Base-by-base conservation (phyloP, 768 basidiomycete genomes). In the Ramaria sp. region DNA sequence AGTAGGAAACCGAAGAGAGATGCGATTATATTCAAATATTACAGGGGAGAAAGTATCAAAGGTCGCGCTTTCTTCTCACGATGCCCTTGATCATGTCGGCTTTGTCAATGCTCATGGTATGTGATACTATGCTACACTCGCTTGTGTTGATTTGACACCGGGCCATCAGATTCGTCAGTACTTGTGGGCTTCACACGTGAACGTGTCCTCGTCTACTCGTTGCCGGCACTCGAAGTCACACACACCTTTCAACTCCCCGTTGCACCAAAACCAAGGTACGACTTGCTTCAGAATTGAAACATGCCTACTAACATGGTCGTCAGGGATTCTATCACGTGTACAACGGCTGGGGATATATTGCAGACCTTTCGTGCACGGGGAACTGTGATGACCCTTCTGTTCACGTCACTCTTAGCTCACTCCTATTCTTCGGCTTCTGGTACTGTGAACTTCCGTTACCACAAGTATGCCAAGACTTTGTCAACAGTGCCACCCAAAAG, bases 31-130 rank as follows among this genome's bases (percentile, higher is more conserved):
- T 47, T 68, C 76, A 4, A 78, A 84, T 62, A 72, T 89, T 38
- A 80, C 73, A 47, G 88, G 88, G 3, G 80, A 87, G 13, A 74
- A 79, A 46, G 67, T 90, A 19, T 80, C 76, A 4, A 87, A 38
- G 34, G 51, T 52, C 15, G 15, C 13, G 15, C 48, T 49, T 17
- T 49, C 48, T 39, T 52, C 37, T 39, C 51, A 52, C 6, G 51
- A 52, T 7, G 51, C 51, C 15, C 77, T 83, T 11, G 70, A 76
- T 27, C 67, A 70, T 41, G 75, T 73, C 7, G 76, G 82, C 48
- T 72, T 86, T 15, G 72, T 91, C 3, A 79, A 80, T 54, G 79
- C 77, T 62, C 74, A 80, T 62, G 81, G 88, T 86, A 63, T 58
- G 78, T 60, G 20, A 1, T 30, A 34, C 20, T n/a, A 31, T 17